A percentile compares a stretch with the other conserved stretches of the same genome.
These are phyloP conservation scores for Termitomyces sp. DNA, from an alignment of 768 basidiomycete species.

Conservation along the genomic window DNA sequence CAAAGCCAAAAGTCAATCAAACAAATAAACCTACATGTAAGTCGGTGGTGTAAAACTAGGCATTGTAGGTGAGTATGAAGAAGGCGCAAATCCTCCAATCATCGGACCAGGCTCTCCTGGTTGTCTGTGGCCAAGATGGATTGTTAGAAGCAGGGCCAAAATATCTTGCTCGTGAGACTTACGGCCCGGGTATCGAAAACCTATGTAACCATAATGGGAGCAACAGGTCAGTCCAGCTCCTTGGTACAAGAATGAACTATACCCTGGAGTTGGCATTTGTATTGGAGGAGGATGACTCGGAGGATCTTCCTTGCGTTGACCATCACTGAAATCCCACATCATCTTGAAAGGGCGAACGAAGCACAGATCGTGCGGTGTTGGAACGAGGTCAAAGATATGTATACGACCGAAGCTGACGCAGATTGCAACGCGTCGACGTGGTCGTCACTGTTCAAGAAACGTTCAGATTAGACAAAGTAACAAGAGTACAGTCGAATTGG, in stretches of 20 bases:
- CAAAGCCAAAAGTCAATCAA: background rate
- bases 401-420: background rate
- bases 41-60: constrained; percentile 16
- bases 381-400: background rate
- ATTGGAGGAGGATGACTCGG: constrained; percentile 18
- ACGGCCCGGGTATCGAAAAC: constrained; percentile 26
- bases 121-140: constrained; percentile 1
- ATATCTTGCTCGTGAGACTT: constrained; percentile 12
- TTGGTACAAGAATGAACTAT: background rate
- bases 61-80: constrained; percentile 14
- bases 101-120: constrained; percentile 8
- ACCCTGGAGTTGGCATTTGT: constrained; percentile 29
- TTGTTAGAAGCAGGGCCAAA: background rate
- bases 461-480: background rate
- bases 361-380: background rate
- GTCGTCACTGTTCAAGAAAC: background rate
- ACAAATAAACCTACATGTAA: constrained; percentile 15
- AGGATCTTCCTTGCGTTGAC: constrained; percentile 20
- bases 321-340: constrained; percentile 40
- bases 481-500: background rate
- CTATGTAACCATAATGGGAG: constrained; percentile 15
- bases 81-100: constrained; percentile 12
- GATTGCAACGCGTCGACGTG: background rate
- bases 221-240: background rate
- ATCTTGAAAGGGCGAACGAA: constrained; percentile 23